Evolutionary conservation across 768 basidiomycete species (phyloP), one percentile per base, ranked within the genome.

Genomic region (Amanita rimosa): DNA sequence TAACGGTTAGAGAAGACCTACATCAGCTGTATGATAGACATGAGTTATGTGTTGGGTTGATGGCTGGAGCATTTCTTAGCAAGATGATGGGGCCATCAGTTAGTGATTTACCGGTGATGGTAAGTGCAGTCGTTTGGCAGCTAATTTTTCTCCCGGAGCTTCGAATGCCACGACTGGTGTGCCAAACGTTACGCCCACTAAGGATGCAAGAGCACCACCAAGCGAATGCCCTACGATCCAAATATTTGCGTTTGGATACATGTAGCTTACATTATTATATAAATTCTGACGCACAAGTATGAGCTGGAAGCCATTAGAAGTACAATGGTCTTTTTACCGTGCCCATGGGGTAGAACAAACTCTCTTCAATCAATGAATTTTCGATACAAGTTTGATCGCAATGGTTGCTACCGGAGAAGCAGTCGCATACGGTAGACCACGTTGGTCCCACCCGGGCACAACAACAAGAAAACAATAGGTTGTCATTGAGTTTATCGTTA

Each of bases 401-500:
- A 53, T 78, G 82, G 62, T 81, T 78, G 11, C 74, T 67, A 1
- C 88, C 78, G 6, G 79, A 68, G 59, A 83, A 85, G 64, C 95
- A 98, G 43, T 78, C 84, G 61, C 95, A 98, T 0, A 96, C 95
- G 0, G 95, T 74, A 16, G 77, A 79, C 95, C 95, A 98, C 0
- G 89, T 89, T 46, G 91, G 88, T 29, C 87, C 90, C n/a, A 97
- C 88, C 6, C 86, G 75, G 2, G 92, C 94, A 58, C 95, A 98
- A 63, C 95, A 98, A 64, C 95, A 98, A 3, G 90, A 85, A 68
- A 95, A 95, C 29, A 98, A 67, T n/a, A 94, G 67, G 59, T 95
- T 98, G 58, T 97, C 94, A 65, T 98, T 98, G 50, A 83, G 64
- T 66, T 93, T 95, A 69, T 98, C 95, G 64, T 86, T 96, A 58